These are phyloP conservation scores for Hypoxylon lenormandii DNA, from an alignment of 495 filamentous ascomycete species.

Conservation along the genomic window DNA sequence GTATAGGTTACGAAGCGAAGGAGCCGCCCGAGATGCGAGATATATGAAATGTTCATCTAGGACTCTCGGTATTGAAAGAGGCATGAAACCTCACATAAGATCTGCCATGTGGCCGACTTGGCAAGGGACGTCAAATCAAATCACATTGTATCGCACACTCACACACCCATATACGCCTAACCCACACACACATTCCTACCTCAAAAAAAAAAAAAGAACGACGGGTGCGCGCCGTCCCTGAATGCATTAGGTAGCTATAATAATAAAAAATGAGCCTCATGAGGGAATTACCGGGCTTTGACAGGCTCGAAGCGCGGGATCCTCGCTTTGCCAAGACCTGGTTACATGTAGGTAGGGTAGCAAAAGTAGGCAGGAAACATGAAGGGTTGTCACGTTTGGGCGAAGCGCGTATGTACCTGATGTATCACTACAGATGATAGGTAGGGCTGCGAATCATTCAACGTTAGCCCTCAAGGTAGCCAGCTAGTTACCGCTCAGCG, in stretches of 20 bases:
- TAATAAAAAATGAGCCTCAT: constrained; percentile 34
- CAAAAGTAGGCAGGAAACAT: not conserved
- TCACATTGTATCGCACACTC: constrained; percentile 2
- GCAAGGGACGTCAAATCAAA: constrained; percentile 13
- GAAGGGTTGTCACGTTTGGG: no score
- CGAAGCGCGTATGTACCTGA: not conserved
- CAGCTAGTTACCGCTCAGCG: no score
- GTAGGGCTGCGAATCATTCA: constrained; percentile 1
- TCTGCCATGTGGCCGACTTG: constrained; percentile 32
- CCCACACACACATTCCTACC: constrained; percentile 9
- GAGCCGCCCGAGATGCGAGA: not conserved
- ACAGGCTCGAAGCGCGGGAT: constrained; percentile 11
- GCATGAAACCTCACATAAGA: not conserved
- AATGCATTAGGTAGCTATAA: not conserved
- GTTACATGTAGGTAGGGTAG: constrained; percentile 12
- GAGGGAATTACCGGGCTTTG: constrained; percentile 15
- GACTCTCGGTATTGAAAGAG: no score
- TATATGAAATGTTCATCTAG: not conserved
- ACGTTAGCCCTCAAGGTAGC: no score
- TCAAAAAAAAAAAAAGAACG: no score
- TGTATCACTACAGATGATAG: not conserved
- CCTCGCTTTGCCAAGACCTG: constrained; percentile 22
- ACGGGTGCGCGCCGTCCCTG: constrained; percentile 1
- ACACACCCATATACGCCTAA: no score
- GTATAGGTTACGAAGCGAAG: not conserved